Evolutionary conservation across 768 basidiomycete genomes (phyloP).

Genomic region (Podaxis carcinomalis): DNA sequence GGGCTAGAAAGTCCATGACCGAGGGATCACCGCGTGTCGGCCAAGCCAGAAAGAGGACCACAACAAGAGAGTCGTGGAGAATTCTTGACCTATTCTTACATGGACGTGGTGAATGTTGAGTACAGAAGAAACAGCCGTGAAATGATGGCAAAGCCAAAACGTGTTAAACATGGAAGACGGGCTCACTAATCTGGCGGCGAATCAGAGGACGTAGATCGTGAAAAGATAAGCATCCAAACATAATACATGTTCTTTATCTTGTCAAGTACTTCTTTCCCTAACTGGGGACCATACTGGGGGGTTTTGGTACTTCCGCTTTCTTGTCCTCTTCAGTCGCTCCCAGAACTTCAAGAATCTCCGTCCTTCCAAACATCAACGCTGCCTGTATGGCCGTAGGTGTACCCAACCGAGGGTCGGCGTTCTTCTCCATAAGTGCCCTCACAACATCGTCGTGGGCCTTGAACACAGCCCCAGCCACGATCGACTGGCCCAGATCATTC

Average conservation of each 20-base stretch:
- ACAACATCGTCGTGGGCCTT: constrained; percentile 67
- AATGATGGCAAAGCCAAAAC: too few relatives aligned
- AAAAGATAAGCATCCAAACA: not conserved
- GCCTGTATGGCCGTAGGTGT: constrained; percentile 66
- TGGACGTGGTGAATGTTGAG: too few relatives aligned
- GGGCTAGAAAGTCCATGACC: not conserved
- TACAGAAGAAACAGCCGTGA: too few relatives aligned
- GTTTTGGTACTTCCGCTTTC: constrained; percentile 31
- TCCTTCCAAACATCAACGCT: constrained; percentile 63
- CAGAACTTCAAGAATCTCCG: constrained; percentile 49
- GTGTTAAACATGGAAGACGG: too few relatives aligned
- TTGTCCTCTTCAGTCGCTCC: constrained; percentile 58
- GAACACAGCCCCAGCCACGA: constrained; percentile 76
- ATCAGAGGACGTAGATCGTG: too few relatives aligned
- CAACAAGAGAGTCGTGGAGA: not conserved
- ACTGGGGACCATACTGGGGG: constrained; percentile 13
- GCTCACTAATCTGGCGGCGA: too few relatives aligned
- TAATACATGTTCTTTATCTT: not conserved
- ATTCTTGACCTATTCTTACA: too few relatives aligned
- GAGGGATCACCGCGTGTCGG: not conserved
- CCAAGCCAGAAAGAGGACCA: not conserved
- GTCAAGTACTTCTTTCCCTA: not conserved
- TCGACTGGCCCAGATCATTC: constrained; percentile 71
- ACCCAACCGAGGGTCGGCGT: constrained; percentile 64
- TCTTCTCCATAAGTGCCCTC: constrained; percentile 43